A percentile compares a stretch with the other conserved stretches of the same genome.
These are phyloP conservation scores for Rhodamnia argentea DNA, from an alignment of 345 rosid species.

Conservation along the genomic window DNA sequence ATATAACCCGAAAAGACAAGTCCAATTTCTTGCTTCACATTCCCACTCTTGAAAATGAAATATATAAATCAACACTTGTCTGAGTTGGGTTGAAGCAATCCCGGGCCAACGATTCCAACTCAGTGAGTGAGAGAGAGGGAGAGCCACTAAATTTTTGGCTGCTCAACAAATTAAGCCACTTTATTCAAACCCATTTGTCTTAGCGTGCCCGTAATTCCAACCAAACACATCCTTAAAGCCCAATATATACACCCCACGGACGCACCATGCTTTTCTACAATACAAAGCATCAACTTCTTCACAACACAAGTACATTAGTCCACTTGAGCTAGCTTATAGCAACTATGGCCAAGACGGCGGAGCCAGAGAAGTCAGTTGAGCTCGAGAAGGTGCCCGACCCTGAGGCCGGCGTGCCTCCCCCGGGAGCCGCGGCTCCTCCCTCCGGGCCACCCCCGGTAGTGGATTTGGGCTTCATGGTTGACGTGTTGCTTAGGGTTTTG, in stretches of 20 bases:
- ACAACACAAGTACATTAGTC: neutral
- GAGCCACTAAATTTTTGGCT: neutral
- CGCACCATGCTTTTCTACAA: neutral
- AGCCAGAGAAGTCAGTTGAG: conserved; percentile 23
- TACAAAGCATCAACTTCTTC: neutral
- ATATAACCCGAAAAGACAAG: neutral
- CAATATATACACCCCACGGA: neutral
- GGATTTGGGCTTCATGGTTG: conserved; percentile 11
- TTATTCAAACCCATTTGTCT: neutral
- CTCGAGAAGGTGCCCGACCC: conserved; percentile 8
- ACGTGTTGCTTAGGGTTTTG: conserved; percentile 37
- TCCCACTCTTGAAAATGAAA: neutral
- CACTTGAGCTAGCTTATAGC: neutral
- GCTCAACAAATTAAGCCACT: neutral
- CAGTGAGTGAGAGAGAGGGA: neutral
- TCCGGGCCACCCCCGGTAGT: conserved; percentile 2
- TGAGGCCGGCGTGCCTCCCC: neutral
- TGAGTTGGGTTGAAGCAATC: neutral
- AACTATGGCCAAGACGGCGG: conserved; percentile 35
- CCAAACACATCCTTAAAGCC: neutral
- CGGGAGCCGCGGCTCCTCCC: neutral
- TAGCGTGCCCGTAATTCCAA: conserved; percentile 5
- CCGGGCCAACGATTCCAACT: neutral
- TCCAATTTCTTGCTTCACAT: neutral
- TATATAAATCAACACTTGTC: neutral